Conservation (phyloP, 768 basidiomycete genomes). For the Amanita thiersii region DNA sequence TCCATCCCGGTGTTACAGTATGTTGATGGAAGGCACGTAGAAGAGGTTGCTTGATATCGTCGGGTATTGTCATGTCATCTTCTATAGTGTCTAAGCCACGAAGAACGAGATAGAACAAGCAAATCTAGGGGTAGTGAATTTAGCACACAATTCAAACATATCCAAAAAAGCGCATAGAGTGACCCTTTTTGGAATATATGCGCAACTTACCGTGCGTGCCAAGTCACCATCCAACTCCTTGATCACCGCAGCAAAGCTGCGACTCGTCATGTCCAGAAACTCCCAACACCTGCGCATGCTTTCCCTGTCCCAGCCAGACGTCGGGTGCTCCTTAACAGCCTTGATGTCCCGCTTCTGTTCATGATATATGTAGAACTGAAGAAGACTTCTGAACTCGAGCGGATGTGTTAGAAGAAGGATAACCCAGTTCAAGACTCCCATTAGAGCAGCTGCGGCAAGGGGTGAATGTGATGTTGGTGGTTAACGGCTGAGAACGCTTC, state of each 20-base stretch:
- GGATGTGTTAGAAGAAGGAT: conserved; percentile 71
- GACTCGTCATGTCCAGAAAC: conserved; percentile 79
- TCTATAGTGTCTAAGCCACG: conserved; percentile 96
- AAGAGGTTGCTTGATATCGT: conserved; percentile 78
- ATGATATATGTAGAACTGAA: conserved; percentile 81
- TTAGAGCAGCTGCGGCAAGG: conserved; percentile 20
- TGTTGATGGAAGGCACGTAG: conserved; percentile 77
- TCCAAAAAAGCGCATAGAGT: not conserved
- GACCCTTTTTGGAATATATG: conserved; percentile 7
- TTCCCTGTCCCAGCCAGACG: conserved; percentile 81
- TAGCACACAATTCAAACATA: not conserved
- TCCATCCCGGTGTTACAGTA: conserved; percentile 80
- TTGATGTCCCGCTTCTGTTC: conserved; percentile 80
- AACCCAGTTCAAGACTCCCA: conserved; percentile 57
- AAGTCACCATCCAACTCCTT: conserved; percentile 95
- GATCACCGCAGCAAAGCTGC: conserved; percentile 89
- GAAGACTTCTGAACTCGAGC: conserved; percentile 70
- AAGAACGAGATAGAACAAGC: conserved; percentile 90
- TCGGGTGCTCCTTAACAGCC: conserved; percentile 58
- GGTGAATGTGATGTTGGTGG: not conserved
- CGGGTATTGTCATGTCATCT: conserved; percentile 95
- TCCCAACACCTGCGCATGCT: conserved; percentile 89
- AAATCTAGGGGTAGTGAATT: too few relatives aligned
- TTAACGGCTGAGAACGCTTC: too few relatives aligned
- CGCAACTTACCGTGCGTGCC: conserved; percentile 71